These are phyloP conservation scores for Eucalyptus sp. DNA, from an alignment of 345 rosid species.

Conservation along the genomic window DNA sequence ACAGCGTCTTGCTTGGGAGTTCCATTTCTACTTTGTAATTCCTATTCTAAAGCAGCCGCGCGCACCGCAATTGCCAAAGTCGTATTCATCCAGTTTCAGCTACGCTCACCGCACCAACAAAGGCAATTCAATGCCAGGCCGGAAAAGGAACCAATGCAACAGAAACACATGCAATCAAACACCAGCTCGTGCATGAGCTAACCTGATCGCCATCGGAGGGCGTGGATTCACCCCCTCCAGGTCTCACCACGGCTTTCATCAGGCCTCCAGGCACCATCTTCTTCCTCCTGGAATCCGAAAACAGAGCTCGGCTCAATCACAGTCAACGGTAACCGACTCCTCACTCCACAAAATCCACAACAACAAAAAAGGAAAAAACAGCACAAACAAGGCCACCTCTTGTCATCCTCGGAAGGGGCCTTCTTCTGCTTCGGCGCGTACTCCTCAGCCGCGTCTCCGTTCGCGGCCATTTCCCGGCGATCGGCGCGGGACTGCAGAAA, in stretches of 20 bases:
- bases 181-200: neutral
- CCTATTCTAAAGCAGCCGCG: neutral
- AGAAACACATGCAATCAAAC: neutral
- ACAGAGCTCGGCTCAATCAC: neutral
- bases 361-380: neutral
- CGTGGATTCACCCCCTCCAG: conserved; percentile 75
- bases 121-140: neutral
- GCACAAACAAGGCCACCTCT: conserved; percentile 16
- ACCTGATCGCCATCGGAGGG: conserved; percentile 98
- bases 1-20: neutral
- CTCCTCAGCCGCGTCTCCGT: conserved; percentile 13
- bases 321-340: neutral
- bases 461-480: conserved; percentile 22
- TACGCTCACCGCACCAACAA: neutral
- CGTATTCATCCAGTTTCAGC: neutral
- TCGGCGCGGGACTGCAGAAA: neutral
- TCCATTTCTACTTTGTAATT: neutral
- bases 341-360: neutral
- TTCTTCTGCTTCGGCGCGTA: conserved; percentile 32
- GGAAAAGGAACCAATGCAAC: neutral
- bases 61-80: neutral
- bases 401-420: conserved; percentile 45
- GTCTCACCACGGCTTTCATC: conserved; percentile 83
- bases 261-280: conserved; percentile 83
- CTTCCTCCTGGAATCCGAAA: conserved; percentile 46